These are phyloP conservation scores for Cladophialophora exuberans DNA, from an alignment of 2,329 filamentous ascomycete species.

Conservation along the genomic window DNA sequence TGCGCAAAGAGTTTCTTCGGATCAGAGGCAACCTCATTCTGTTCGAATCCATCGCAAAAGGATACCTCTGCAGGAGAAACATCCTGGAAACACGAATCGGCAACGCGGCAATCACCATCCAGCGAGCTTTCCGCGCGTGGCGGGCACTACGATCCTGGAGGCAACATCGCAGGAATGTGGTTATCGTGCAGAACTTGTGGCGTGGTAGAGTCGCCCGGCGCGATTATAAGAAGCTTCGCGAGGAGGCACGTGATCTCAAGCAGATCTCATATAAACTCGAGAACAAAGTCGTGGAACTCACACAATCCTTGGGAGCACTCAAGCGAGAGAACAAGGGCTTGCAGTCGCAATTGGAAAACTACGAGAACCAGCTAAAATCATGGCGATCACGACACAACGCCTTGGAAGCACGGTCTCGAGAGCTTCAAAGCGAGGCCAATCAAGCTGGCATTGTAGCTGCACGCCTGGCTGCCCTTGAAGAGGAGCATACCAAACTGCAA, in stretches of 20 bases:
- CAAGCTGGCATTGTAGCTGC: conserved; percentile 95
- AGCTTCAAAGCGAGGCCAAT: conserved; percentile 94
- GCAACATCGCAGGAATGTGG: conserved; percentile 84
- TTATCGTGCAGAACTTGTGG: conserved; percentile 91
- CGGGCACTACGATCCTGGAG: conserved; percentile 79
- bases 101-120: conserved; percentile 87
- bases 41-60: conserved; percentile 89
- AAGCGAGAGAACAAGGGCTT: conserved; percentile 94
- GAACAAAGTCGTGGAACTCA: conserved; percentile 99
- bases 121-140: conserved; percentile 85
- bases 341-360: conserved; percentile 86
- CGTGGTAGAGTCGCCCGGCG: conserved; percentile 79
- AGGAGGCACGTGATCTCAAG: conserved; percentile 97
- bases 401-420: conserved; percentile 85
- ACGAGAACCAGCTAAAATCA: conserved; percentile 92
- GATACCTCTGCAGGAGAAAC: conserved; percentile 84
- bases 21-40: conserved; percentile 83
- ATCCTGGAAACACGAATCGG: conserved; percentile 93
- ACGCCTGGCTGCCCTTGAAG: conserved; percentile 86
- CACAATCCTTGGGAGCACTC: conserved; percentile 87
- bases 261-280: conserved; percentile 99
- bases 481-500: conserved; percentile 92
- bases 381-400: conserved; percentile 93
- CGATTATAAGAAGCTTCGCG: conserved; percentile 86
- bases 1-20: conserved; percentile 76